phyloP scores from a whole-genome alignment of 2,329 filamentous ascomycete genomes.

The Colletotrichum tamarilloi region DNA sequence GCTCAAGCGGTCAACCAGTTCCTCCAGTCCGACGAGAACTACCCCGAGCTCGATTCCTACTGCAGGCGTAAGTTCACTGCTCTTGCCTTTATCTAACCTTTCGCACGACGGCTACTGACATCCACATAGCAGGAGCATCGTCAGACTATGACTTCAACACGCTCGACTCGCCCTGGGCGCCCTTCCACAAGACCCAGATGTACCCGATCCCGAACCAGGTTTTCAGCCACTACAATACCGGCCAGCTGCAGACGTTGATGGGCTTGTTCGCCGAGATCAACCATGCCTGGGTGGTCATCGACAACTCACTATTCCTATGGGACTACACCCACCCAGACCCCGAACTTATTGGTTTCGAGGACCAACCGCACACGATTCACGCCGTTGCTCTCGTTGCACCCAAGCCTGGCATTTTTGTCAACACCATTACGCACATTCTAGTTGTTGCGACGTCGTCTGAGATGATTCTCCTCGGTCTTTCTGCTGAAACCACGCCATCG shows the following conservation, averaged over 20 bases:
- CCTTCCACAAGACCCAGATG: conserved; percentile 87
- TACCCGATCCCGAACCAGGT: conserved; percentile 93
- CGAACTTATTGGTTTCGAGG: conserved; percentile 91
- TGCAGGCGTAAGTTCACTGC: conserved; percentile 76
- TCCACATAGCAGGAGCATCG: conserved; percentile 80
- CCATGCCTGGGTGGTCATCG: conserved; percentile 95
- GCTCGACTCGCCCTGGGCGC: conserved; percentile 78
- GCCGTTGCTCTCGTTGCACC: conserved; percentile 90
- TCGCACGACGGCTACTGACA: conserved; percentile 39
- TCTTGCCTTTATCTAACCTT: neutral
- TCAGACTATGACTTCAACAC: conserved; percentile 88
- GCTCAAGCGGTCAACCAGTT: conserved; percentile 86
- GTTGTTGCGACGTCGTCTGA: conserved; percentile 89
- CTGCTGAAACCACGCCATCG: conserved; percentile 72
- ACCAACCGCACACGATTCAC: conserved; percentile 87
- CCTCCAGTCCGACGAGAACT: conserved; percentile 80
- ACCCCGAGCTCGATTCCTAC: conserved; percentile 90
- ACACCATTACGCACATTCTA: conserved; percentile 86
- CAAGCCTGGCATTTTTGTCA: conserved; percentile 87
- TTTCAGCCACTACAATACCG: conserved; percentile 90
- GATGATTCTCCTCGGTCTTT: conserved; percentile 88
- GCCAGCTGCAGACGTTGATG: conserved; percentile 91
- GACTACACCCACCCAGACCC: conserved; percentile 95
- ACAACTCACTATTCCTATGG: conserved; percentile 97
- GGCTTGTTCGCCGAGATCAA: conserved; percentile 94